phyloP scores from a whole-genome alignment of 2,329 filamentous ascomycete genomes.

The Neocatenulostroma microsporum region DNA sequence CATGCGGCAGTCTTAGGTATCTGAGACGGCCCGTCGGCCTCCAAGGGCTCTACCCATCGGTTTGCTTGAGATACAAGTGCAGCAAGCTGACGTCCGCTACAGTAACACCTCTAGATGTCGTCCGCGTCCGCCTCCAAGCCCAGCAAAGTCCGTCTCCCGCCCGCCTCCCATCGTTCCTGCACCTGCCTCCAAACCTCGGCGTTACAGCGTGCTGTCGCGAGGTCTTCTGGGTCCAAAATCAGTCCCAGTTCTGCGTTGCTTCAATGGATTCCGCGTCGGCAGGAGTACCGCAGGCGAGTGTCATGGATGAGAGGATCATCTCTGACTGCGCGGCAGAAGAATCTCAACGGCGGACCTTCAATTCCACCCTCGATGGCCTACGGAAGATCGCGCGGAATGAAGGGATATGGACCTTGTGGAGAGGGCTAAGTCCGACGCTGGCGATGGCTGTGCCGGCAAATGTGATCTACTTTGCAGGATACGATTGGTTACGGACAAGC shows the following conservation, averaged over 20 bases:
- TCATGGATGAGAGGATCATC: constrained; percentile 35
- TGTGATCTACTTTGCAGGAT: constrained; percentile 97
- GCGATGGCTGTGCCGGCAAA: constrained; percentile 92
- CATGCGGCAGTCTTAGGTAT: no score
- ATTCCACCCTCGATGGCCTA: constrained; percentile 83
- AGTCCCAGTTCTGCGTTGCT: constrained; percentile 70
- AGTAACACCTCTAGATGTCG: constrained; percentile 96
- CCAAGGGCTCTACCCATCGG: no score
- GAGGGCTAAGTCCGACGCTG: constrained; percentile 86
- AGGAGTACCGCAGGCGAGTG: no score
- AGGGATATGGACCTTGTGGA: constrained; percentile 78
- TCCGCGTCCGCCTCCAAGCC: constrained; percentile 88
- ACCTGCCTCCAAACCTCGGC: constrained; percentile 75
- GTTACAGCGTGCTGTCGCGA: constrained; percentile 93
- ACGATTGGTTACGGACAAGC: constrained; percentile 83
- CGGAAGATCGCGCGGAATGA: constrained; percentile 94
- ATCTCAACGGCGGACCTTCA: constrained; percentile 72
- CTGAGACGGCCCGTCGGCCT: no score
- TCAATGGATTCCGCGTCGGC: constrained; percentile 35
- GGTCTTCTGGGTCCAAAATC: constrained; percentile 92
- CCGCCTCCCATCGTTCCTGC: constrained; percentile 50
- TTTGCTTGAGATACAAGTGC: neutral
- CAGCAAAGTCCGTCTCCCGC: constrained; percentile 54
- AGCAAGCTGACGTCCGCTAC: constrained; percentile 8
- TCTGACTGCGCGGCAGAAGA: constrained; percentile 81